phyloP scores from a whole-genome alignment of 768 basidiomycete species.

The Agaricus subrufescens region DNA sequence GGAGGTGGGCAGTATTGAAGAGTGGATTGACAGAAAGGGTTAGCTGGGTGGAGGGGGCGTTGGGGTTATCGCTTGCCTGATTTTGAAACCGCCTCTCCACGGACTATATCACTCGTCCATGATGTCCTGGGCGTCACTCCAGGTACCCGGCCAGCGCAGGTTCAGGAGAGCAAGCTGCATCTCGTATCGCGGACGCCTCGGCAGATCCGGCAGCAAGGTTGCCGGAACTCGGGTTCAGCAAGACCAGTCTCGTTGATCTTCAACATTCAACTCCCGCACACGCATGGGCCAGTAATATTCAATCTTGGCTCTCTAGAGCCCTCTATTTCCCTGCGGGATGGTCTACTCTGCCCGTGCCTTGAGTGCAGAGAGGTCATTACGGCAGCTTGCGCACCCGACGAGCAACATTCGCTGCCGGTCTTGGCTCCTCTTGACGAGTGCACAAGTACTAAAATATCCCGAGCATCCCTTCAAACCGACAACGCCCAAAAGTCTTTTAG shows the following conservation, averaged over 20 bases:
- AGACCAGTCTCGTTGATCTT: no score
- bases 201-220: neutral
- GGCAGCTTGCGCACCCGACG: neutral
- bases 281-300: no score
- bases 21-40: neutral
- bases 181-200: neutral
- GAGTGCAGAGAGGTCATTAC: neutral
- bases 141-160: neutral
- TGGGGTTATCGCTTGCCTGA: neutral
- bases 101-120: neutral
- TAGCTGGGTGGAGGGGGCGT: neutral
- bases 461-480: no score
- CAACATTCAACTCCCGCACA: no score
- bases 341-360: neutral
- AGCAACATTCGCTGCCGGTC: neutral
- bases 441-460: no score
- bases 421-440: neutral
- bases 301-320: no score
- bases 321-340: neutral
- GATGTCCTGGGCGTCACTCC: neutral
- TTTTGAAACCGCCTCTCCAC: neutral
- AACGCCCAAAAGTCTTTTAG: no score
- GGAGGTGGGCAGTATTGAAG: neutral
- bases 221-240: no score
- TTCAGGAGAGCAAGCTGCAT: neutral